Conservation (phyloP, 1,139 yeast genomes). For the Wickerhamomyces sp. region DNA sequence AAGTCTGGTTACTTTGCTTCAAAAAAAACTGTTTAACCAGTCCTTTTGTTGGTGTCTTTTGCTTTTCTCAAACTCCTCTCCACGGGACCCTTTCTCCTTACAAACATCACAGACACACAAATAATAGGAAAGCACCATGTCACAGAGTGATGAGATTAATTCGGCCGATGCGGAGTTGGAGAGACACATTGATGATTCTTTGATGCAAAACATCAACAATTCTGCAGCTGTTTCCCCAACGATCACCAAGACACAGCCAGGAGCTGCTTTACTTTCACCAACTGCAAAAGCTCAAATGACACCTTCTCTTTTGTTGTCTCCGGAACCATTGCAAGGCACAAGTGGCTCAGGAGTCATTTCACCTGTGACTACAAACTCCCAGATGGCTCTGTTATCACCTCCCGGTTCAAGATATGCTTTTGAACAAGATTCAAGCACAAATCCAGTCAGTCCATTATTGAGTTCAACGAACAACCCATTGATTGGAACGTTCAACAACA, state of each 20-base stretch:
- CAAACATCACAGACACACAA: no score
- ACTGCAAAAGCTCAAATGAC: conserved; percentile 17
- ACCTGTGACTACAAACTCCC: conserved; percentile 37
- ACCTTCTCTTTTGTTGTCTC: conserved; percentile 11
- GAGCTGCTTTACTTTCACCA: conserved; percentile 31
- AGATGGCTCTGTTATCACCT: conserved; percentile 31
- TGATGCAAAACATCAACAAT: conserved; percentile 6
- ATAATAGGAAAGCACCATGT: no score
- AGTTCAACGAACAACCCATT: conserved; percentile 10
- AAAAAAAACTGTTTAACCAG: no score
- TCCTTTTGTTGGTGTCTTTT: background rate
- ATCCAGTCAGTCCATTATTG: conserved; percentile 19
- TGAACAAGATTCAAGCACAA: conserved; percentile 22
- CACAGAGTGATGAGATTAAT: background rate
- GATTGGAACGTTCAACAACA: conserved; percentile 19
- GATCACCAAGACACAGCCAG: conserved; percentile 28
- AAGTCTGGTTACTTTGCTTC: background rate
- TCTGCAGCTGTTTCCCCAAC: conserved; percentile 5
- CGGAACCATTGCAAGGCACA: conserved; percentile 32
- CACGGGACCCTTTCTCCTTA: no score
- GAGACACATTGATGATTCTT: conserved; percentile 12
- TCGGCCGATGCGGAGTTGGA: conserved; percentile 7
- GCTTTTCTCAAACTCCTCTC: background rate
- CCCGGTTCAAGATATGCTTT: conserved; percentile 35
- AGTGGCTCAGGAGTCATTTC: conserved; percentile 18